phyloP scores from a whole-genome alignment of 805 yeast species.

The Metschnikowia matae region DNA sequence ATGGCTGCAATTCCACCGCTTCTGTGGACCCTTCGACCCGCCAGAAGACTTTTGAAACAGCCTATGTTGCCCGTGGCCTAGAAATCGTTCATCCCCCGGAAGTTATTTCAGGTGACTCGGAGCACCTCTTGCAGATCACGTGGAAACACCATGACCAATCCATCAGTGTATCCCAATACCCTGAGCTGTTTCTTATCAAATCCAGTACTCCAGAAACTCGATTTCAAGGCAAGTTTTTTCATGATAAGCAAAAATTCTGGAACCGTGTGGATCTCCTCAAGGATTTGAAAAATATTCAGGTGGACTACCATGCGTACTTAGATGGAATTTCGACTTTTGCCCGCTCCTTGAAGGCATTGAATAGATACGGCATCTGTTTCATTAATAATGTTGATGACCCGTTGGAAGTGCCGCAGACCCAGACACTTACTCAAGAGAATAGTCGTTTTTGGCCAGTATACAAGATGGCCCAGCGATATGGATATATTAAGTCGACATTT shows the following conservation, averaged over 20 bases:
- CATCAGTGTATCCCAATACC: conserved; percentile 32
- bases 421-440: conserved; percentile 38
- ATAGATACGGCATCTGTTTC: conserved; percentile 54
- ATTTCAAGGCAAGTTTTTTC: conserved; percentile 35
- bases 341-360: conserved; percentile 42
- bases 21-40: conserved; percentile 54
- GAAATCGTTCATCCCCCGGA: conserved; percentile 34
- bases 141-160: conserved; percentile 31
- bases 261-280: conserved; percentile 24
- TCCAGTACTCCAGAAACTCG: conserved; percentile 33
- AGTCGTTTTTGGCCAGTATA: conserved; percentile 38
- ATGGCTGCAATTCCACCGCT: conserved; percentile 46
- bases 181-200: conserved; percentile 43
- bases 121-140: conserved; percentile 34
- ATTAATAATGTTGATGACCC: conserved; percentile 51
- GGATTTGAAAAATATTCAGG: conserved; percentile 17
- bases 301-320: conserved; percentile 40
- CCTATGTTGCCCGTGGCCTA: conserved; percentile 35
- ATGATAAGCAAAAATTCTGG: conserved; percentile 39
- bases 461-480: conserved; percentile 48
- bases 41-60: conserved; percentile 66
- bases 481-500: conserved; percentile 66
- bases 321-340: conserved; percentile 28
- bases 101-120: conserved; percentile 19
- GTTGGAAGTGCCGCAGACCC: conserved; percentile 21